These are phyloP conservation scores for Penicillium crustosum DNA, from an alignment of 2,329 filamentous ascomycete genomes.

Conservation along the genomic window DNA sequence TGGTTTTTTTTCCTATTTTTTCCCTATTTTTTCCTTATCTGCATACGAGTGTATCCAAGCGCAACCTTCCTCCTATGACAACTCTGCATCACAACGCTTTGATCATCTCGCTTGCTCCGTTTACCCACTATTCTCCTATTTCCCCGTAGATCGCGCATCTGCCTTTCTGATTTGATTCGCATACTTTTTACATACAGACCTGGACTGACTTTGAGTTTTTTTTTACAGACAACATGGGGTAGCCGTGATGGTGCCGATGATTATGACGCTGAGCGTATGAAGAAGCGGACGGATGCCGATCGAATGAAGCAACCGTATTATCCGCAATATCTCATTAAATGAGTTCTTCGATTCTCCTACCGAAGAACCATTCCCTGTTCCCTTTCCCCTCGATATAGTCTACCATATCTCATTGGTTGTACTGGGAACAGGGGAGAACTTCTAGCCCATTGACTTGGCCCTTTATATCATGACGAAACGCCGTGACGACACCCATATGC, in stretches of 20 bases:
- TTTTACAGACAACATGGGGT: conserved; percentile 81
- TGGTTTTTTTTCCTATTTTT: background rate
- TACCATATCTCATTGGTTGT: background rate
- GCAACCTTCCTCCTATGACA: conserved; percentile 21
- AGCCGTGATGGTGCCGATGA: conserved; percentile 88
- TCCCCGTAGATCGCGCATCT: conserved; percentile 4
- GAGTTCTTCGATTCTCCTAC: conserved; percentile 4
- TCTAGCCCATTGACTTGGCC: conserved; percentile 9
- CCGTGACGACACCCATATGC: conserved; percentile 23
- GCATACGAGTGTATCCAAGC: conserved; percentile 12
- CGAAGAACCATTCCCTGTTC: background rate
- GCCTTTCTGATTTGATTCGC: conserved; percentile 1
- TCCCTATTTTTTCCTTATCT: background rate
- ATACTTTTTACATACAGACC: background rate
- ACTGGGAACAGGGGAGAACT: background rate
- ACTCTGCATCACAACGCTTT: conserved; percentile 26
- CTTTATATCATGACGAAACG: conserved; percentile 25
- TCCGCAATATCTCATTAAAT: conserved; percentile 34
- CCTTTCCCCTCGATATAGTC: background rate
- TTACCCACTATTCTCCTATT: conserved; percentile 19
- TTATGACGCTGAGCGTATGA: conserved; percentile 72
- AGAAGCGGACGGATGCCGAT: conserved; percentile 40
- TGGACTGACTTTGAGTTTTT: conserved; percentile 5
- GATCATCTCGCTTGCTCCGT: conserved; percentile 23
- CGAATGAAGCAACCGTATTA: conserved; percentile 37